Evolutionary conservation across 192 early-diverging fungal genomes (phyloP).

Genomic region (Diversispora epigaea): DNA sequence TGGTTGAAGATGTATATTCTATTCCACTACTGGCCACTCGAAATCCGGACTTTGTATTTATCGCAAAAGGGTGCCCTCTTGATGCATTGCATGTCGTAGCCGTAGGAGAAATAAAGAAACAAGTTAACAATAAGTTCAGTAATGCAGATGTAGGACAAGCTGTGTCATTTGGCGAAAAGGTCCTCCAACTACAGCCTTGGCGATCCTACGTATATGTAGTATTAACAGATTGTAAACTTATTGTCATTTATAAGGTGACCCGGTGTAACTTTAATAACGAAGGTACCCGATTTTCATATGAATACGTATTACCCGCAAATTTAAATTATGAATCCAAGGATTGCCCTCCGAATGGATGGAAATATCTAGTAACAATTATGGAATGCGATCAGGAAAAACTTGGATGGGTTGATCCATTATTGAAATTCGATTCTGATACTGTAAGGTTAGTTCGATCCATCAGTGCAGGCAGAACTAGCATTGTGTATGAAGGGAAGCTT

Average conservation of each 20-base stretch:
- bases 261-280: background rate
- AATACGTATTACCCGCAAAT: background rate
- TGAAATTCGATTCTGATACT: background rate
- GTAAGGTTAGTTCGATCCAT: slow-evolving; percentile 11
- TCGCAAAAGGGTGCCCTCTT: background rate
- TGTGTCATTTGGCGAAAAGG: slow-evolving; percentile 19
- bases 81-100: slow-evolving; percentile 7
- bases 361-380: slow-evolving; percentile 19
- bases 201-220: slow-evolving; percentile 19
- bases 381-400: background rate
- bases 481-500: slow-evolving; percentile 27
- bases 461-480: slow-evolving; percentile 3
- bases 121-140: background rate
- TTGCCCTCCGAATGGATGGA: background rate
- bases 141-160: slow-evolving; percentile 16
- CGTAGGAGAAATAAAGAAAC: slow-evolving; percentile 16
- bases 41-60: slow-evolving; percentile 22
- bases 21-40: slow-evolving; percentile 1
- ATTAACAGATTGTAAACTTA: slow-evolving; percentile 3
- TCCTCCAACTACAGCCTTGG: slow-evolving; percentile 14
- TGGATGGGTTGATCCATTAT: slow-evolving; percentile 10
- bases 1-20: background rate
- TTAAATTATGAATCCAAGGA: background rate
- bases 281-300: slow-evolving; percentile 20
- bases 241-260: slow-evolving; percentile 8